Evolutionary conservation across 495 filamentous ascomycete species (phyloP).

Genomic region (Penicillium verhagenii): DNA sequence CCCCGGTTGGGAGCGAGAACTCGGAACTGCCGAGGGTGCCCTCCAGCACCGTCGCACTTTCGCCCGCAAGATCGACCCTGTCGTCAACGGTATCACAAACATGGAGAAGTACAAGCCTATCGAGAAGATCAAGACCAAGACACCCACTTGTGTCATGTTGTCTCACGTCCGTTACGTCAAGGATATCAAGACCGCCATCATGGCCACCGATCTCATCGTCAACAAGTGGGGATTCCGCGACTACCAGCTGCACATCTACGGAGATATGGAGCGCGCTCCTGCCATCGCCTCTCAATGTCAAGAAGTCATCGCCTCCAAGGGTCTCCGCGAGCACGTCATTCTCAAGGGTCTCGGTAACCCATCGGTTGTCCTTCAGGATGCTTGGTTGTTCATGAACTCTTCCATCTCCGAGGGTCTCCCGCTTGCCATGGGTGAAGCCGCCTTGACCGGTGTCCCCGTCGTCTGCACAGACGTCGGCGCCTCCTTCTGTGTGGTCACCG

Average conservation of each 20-base stretch:
- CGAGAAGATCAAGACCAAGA: conserved; percentile 6
- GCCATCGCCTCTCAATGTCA: conserved; percentile 4
- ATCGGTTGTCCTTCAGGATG: conserved; percentile 3
- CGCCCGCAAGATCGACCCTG: conserved; percentile 5
- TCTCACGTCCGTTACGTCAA: conserved; percentile 6
- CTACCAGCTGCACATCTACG: conserved; percentile 4
- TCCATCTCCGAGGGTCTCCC: conserved; percentile 6
- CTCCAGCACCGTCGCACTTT: conserved; percentile 6
- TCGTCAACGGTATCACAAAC: conserved; percentile 6
- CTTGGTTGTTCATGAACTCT: conserved; percentile 6
- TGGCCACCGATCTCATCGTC: conserved; percentile 4
- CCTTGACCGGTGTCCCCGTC: conserved; percentile 2
- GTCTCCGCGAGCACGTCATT: conserved; percentile 1
- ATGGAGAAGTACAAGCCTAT: conserved; percentile 6
- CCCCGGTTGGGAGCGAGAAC: conserved; percentile 2
- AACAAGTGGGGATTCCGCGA: conserved; percentile 2
- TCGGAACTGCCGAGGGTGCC: conserved; percentile 2
- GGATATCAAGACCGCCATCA: conserved; percentile 5
- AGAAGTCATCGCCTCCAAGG: conserved; percentile 6
- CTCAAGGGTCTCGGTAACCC: conserved; percentile 7
- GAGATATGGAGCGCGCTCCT: conserved; percentile 4
- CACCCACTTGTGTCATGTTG: conserved; percentile 4
- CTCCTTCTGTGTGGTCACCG: conserved; percentile 3
- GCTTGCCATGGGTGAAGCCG: conserved; percentile 3
- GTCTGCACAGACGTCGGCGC: conserved; percentile 4